phyloP scores from a whole-genome alignment of 2,329 filamentous ascomycete genomes.

The Penicillium expansum region DNA sequence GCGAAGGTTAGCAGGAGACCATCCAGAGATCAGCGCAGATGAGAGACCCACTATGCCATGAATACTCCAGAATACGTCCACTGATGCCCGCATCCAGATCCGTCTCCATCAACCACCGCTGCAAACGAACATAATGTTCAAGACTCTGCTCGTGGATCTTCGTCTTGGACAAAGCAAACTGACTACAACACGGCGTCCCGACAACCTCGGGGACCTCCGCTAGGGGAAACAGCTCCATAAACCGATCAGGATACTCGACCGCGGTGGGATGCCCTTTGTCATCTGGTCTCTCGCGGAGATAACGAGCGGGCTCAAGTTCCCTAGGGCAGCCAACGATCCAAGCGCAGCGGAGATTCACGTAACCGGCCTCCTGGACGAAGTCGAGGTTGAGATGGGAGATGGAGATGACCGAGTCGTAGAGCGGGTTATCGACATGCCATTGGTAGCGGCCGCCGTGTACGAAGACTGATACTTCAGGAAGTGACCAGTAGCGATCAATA shows the following conservation, averaged over 20 bases:
- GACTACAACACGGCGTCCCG: constrained; percentile 51
- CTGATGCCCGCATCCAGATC: constrained; percentile 46
- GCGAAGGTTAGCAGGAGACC: background rate
- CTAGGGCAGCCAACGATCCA: constrained; percentile 34
- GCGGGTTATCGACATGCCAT: constrained; percentile 38
- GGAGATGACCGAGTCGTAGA: constrained; percentile 28
- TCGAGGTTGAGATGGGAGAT: constrained; percentile 28
- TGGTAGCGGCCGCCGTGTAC: constrained; percentile 45
- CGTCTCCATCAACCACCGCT: constrained; percentile 50
- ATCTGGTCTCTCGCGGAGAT: constrained; percentile 29
- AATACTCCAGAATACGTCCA: constrained; percentile 54
- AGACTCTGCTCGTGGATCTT: constrained; percentile 43
- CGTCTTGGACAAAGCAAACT: constrained; percentile 50
- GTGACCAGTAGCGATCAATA: constrained; percentile 34
- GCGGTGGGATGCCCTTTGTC: constrained; percentile 27
- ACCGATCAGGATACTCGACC: constrained; percentile 34
- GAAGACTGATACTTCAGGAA: constrained; percentile 44
- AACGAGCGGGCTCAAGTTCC: constrained; percentile 34
- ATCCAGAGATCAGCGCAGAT: background rate
- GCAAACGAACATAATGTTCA: constrained; percentile 46
- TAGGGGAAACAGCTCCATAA: constrained; percentile 44
- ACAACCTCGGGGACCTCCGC: constrained; percentile 40
- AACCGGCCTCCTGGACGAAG: constrained; percentile 34
- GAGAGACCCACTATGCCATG: constrained; percentile 53
- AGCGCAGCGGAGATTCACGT: constrained; percentile 37